Conservation (phyloP, 2,329 filamentous ascomycete genomes). For the Cordyceps javanica region DNA sequence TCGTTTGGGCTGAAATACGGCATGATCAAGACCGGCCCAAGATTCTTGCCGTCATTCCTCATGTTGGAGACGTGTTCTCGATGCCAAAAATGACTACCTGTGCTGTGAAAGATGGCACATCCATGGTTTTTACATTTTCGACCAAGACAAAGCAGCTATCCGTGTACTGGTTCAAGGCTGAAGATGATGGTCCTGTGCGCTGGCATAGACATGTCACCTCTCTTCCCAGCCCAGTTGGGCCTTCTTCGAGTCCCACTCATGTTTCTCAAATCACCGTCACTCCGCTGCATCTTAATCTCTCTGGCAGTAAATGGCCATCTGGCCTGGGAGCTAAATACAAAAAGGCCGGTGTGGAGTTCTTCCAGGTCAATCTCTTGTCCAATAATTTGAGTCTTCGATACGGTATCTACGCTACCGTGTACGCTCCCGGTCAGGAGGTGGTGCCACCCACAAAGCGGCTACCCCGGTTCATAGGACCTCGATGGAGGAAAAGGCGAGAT, state of each 20-base stretch:
- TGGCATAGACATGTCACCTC: slow-evolving; percentile 32
- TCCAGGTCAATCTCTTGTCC: slow-evolving; percentile 39
- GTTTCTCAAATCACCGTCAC: slow-evolving; percentile 25
- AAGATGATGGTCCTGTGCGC: slow-evolving; percentile 22
- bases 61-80: background rate
- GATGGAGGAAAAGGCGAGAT: slow-evolving; percentile 24
- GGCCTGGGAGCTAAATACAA: slow-evolving; percentile 27
- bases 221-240: slow-evolving; percentile 17
- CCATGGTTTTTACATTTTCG: slow-evolving; percentile 31
- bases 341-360: slow-evolving; percentile 34
- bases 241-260: slow-evolving; percentile 1
- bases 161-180: slow-evolving; percentile 29
- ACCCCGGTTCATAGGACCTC: slow-evolving; percentile 20
- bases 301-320: slow-evolving; percentile 3
- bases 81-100: slow-evolving; percentile 24
- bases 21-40: background rate
- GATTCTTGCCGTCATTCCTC: slow-evolving; percentile 7
- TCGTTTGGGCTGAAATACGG: slow-evolving; percentile 8
- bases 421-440: slow-evolving; percentile 21
- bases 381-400: slow-evolving; percentile 38
- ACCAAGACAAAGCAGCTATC: slow-evolving; percentile 25
- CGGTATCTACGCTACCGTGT: slow-evolving; percentile 27
- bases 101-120: slow-evolving; percentile 11
- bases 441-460: slow-evolving; percentile 23
- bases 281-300: slow-evolving; percentile 19